Percentiles rank a stretch among this genome's conserved stretches.
Evolutionary conservation across 2,329 filamentous ascomycete genomes (phyloP).

Genomic region (Penicillium sp.): DNA sequence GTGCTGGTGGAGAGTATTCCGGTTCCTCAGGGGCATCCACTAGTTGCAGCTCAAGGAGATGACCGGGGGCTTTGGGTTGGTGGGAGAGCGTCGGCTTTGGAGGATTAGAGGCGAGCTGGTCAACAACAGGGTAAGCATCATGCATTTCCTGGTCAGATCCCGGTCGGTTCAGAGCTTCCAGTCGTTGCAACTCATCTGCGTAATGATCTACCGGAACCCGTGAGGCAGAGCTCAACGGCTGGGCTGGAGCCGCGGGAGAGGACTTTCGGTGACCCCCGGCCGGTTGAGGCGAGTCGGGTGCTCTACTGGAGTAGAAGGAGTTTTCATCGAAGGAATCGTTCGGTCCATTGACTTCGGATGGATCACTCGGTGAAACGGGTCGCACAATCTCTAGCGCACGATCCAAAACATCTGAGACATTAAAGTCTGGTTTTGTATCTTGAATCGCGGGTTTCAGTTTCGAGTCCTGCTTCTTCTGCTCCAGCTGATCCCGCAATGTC

Average conservation of each 20-base stretch:
- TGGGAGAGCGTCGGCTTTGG: conserved; percentile 39
- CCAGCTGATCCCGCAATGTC: conserved; percentile 75
- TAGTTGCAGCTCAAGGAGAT: conserved; percentile 32
- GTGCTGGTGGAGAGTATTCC: conserved; percentile 56
- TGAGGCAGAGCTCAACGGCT: conserved; percentile 41
- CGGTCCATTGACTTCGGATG: conserved; percentile 61
- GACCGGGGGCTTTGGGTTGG: conserved; percentile 32
- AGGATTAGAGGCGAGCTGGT: conserved; percentile 39
- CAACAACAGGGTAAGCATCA: conserved; percentile 48
- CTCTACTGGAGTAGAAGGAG: conserved; percentile 93
- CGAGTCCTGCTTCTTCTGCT: conserved; percentile 62
- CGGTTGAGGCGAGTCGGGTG: conserved; percentile 72
- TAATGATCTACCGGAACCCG: conserved; percentile 43
- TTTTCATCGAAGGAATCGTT: conserved; percentile 91
- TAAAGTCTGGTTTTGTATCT: conserved; percentile 67
- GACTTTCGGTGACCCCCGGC: conserved; percentile 44
- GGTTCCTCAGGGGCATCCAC: conserved; percentile 52
- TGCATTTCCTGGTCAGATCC: conserved; percentile 47
- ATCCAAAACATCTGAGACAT: conserved; percentile 74
- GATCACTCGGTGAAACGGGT: conserved; percentile 65
- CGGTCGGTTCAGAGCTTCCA: conserved; percentile 46
- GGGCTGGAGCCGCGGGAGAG: conserved; percentile 38
- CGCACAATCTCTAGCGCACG: conserved; percentile 75
- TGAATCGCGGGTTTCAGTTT: conserved; percentile 58
- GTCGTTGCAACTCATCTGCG: conserved; percentile 45